Evolutionary conservation across 371 early-diverging fungal species (phyloP).

Genomic region (Mucor indicus): DNA sequence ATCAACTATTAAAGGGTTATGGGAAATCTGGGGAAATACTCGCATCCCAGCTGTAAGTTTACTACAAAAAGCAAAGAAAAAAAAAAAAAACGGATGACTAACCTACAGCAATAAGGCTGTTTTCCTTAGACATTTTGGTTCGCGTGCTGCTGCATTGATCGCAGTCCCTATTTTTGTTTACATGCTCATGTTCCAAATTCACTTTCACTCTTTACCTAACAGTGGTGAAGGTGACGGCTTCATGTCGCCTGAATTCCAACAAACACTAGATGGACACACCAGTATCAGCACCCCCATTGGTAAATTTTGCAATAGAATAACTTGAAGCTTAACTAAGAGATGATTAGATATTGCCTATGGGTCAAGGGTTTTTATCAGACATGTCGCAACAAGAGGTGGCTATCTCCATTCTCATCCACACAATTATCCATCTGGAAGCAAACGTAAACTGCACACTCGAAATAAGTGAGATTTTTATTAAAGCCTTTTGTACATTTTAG

Average conservation of each 20-base stretch:
- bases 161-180: constrained; percentile 84
- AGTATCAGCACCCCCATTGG: constrained; percentile 54
- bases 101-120: constrained; percentile 16
- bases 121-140: constrained; percentile 70
- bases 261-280: constrained; percentile 77
- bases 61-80: not conserved
- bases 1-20: constrained; percentile 78
- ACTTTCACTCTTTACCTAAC: constrained; percentile 77
- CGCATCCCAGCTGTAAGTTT: constrained; percentile 49
- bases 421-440: constrained; percentile 80
- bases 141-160: constrained; percentile 80
- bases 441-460: constrained; percentile 44
- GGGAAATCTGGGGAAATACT: constrained; percentile 81
- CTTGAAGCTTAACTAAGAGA: too few relatives aligned
- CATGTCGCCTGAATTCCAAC: constrained; percentile 93
- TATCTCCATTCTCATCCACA: constrained; percentile 92
- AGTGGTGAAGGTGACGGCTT: constrained; percentile 95
- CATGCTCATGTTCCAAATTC: constrained; percentile 83
- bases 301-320: too few relatives aligned
- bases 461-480: not conserved
- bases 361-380: constrained; percentile 75
- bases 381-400: constrained; percentile 73
- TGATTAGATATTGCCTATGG: constrained; percentile 78
- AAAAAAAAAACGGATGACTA: not conserved
- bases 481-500: constrained; percentile 21